Evolutionary conservation across 2,329 filamentous ascomycete species (phyloP), one percentile per base, ranked within the genome.

Genomic region (Blastomyces parvus): DNA sequence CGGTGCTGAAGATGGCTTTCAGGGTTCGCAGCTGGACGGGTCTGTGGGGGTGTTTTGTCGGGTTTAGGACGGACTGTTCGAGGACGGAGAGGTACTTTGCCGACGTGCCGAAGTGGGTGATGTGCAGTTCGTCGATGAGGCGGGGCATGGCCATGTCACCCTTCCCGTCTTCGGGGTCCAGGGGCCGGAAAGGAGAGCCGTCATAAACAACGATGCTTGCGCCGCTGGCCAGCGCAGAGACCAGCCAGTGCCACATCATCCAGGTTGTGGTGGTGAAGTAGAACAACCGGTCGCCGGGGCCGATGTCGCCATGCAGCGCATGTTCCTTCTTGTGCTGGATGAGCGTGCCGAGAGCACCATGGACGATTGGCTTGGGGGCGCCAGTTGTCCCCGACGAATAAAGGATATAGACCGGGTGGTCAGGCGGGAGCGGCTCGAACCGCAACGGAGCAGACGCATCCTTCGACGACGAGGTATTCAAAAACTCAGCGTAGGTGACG

Each of bases 171-270:
- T 84, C 83, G 8, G 76, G 70, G 50, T 82, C 79, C 1, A 83
- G 81, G 0, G 89, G 89, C 59, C 83, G 83, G 80, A 97, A 97
- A 0, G 94, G 94, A 0, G 90, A 96, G 58, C 94, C 94, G 61
- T 96, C 90, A 76, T 97, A 99, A 3, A 97, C 82, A 25, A 97
- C 83, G 14, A 97, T 80, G 0, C 90, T 93, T 13, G 89, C 84
- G 61, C 93, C 93, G 38, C 86, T 87, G 11, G 92, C 89, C 3
- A 97, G 85, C 6, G 88, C 90, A 0, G 90, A 93, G 25, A 97
- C 84, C 50, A 92, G 87, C 92, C 93, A 97, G 74, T 97, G 93
- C 91, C 92, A 97, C 93, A 97, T 97, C 92, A 99, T 97, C 94
- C 92, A 97, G 0, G 91, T 95, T 13, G 88, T 91, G 3, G 92